Percentiles rank a stretch among this genome's conserved stretches.
These are phyloP conservation scores for Capsicum chinense DNA, from an alignment of 257 asterid genomes.

Conservation along the genomic window DNA sequence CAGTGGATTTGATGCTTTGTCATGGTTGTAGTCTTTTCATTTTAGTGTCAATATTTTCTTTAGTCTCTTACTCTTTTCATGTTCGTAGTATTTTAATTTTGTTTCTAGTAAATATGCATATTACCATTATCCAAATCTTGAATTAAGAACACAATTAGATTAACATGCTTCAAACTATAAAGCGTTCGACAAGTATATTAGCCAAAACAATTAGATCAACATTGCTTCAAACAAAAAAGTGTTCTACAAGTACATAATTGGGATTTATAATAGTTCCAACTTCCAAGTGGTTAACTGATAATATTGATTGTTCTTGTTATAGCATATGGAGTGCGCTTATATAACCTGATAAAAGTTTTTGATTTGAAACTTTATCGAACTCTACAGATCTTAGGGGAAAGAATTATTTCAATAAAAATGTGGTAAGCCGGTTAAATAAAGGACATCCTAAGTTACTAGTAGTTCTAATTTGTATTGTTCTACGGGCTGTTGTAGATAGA, in stretches of 20 bases:
- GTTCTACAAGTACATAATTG: neutral
- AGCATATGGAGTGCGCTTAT: neutral
- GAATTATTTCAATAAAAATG: neutral
- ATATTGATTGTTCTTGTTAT: too few species aligned
- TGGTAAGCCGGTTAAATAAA: neutral
- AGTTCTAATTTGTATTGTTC: neutral
- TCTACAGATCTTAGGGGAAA: neutral
- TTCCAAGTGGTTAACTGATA: neutral
- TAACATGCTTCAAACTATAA: neutral
- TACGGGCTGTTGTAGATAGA: neutral
- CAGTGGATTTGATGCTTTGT: neutral
- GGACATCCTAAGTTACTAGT: neutral
- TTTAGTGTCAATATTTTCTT: constrained; percentile 9
- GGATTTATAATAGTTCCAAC: neutral
- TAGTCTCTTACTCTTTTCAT: neutral
- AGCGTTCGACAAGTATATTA: neutral
- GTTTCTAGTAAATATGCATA: neutral
- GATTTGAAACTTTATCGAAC: neutral
- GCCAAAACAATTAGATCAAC: too few species aligned
- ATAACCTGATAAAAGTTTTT: neutral
- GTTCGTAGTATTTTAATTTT: neutral
- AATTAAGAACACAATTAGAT: neutral
- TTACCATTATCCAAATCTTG: neutral
- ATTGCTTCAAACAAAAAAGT: too few species aligned
- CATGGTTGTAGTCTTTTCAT: constrained; percentile 13